Percentiles rank a stretch among this genome's conserved stretches.
phyloP scores from a whole-genome alignment of 2,329 filamentous ascomycete species.

The Trichoderma endophyticum region DNA sequence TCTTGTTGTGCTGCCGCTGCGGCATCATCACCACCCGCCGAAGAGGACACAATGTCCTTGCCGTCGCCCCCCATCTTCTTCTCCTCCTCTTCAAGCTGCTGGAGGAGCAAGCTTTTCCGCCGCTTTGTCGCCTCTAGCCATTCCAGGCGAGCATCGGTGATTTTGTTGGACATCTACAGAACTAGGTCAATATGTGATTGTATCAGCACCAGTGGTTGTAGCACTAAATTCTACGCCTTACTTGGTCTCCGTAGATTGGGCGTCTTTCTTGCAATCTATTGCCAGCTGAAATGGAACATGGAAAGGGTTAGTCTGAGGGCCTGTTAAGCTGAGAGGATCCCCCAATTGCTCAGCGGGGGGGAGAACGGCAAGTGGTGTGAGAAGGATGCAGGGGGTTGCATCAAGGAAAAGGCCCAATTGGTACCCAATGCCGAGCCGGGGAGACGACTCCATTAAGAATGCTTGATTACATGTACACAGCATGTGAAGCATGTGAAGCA shows the following conservation, averaged over 20 bases:
- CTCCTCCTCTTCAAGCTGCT: conserved; percentile 15
- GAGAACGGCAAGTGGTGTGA: not conserved
- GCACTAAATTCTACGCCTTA: conserved; percentile 8
- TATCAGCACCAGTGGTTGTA: not conserved
- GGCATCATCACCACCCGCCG: not conserved
- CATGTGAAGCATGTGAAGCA: conserved; percentile 12
- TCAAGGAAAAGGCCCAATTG: not conserved
- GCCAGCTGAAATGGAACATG: not conserved
- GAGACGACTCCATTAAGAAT: not conserved
- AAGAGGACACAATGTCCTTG: conserved; percentile 9
- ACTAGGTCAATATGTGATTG: not conserved
- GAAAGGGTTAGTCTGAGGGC: conserved; percentile 5
- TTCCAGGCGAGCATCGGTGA: conserved; percentile 14
- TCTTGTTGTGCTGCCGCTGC: not conserved
- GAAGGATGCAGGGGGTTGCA: conserved; percentile 1
- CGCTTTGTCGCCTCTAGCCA: conserved; percentile 13
- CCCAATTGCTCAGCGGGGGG: not conserved
- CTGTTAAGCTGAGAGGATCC: conserved; percentile 8
- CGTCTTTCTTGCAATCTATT: not conserved
- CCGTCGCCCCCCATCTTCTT: not conserved
- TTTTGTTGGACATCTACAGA: conserved; percentile 16
- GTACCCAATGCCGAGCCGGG: not conserved
- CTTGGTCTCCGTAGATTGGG: not conserved
- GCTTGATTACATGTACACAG: not conserved
- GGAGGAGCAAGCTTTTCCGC: conserved; percentile 10